These are phyloP conservation scores for Melanopsichium pennsylvanicum DNA, from an alignment of 1,284 basidiomycete species.

Conservation along the genomic window DNA sequence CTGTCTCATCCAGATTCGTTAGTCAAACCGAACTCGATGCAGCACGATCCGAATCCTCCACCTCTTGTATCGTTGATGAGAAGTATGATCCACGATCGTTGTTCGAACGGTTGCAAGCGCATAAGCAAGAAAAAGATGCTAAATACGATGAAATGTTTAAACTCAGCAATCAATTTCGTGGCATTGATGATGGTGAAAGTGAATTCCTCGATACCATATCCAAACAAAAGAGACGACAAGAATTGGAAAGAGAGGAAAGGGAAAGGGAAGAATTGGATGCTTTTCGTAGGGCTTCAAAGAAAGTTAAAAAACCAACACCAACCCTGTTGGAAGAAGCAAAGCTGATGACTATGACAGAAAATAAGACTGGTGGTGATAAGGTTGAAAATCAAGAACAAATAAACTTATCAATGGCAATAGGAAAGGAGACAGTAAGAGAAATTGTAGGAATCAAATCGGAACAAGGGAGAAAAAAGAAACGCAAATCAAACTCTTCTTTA, in stretches of 20 bases:
- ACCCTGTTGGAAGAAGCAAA: too few species aligned
- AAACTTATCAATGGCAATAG: too few species aligned
- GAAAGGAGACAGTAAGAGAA: too few species aligned
- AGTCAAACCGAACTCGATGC: slow-evolving; percentile 26
- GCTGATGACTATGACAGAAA: too few species aligned
- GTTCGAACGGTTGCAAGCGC: slow-evolving; percentile 49
- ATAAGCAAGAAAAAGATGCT: slow-evolving; percentile 58
- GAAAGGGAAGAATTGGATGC: slow-evolving; percentile 39
- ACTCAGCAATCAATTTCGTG: slow-evolving; percentile 61
- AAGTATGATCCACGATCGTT: slow-evolving; percentile 48
- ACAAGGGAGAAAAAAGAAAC: slow-evolving; percentile 33
- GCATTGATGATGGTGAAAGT: slow-evolving; percentile 59
- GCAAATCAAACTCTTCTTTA: slow-evolving; percentile 12
- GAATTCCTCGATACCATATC: slow-evolving; percentile 55
- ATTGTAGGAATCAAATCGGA: too few species aligned
- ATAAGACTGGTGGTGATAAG: neutral
- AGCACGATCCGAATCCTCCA: neutral
- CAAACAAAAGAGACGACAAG: too few species aligned
- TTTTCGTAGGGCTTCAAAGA: slow-evolving; percentile 27
- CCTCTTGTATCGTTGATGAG: neutral
- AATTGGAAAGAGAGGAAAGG: slow-evolving; percentile 15
- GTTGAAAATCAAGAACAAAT: too few species aligned
- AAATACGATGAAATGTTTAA: slow-evolving; percentile 56
- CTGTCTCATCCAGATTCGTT: too few species aligned
- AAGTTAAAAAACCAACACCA: neutral